Evolutionary conservation across 1,139 yeast species (phyloP), one percentile per base, ranked within the genome.

Genomic region (Meyerozyma sp.): DNA sequence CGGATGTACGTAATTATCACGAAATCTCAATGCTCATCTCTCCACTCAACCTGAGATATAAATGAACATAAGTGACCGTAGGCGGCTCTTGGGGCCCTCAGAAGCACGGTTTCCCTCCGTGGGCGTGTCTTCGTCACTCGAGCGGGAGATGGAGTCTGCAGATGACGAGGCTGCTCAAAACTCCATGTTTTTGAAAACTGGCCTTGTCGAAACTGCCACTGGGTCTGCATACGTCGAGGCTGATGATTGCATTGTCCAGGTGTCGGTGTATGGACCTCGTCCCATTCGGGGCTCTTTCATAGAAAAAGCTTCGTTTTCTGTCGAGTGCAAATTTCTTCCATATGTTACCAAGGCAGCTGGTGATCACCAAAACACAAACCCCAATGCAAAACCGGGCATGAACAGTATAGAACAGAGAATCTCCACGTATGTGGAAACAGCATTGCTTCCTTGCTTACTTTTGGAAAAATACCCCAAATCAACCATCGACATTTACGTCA

Each of bases 391-490:
- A 43, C 57, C 66, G 6, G 71, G 70, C 3, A 61, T 71, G 50
- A 66, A 77, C n/a, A 63, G 60, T 30, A 58, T 75, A 30, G 85
- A 81, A 53, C 80, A 77, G 42, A 66, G 65, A 44, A 63, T 81
- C 14, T 70, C 81, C 10, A 66, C 80, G 8, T 82, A 76, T 54
- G 66, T 84, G 20, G 77, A 79, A 45, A 76, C 85, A 2, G 71
- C 86, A 36, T 62, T 83, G 36, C 66, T 77, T 37, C 82, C 88
- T 9, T 66, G 84, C 2, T 75, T 93, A 4, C 63, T 86, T 36
- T 68, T 89, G 40, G 79, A 79, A 14, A 80, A 82, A 48, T 91
- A 91, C 59, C 97, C 98, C 5, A 93, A 93, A 62, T 86, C 96
- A 8, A 81, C 91, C 21, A 87, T 93, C 44, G 94, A 84, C 56